Base-by-base conservation (phyloP, 106 monocot species). In the Xerophyta viscosa region DNA sequence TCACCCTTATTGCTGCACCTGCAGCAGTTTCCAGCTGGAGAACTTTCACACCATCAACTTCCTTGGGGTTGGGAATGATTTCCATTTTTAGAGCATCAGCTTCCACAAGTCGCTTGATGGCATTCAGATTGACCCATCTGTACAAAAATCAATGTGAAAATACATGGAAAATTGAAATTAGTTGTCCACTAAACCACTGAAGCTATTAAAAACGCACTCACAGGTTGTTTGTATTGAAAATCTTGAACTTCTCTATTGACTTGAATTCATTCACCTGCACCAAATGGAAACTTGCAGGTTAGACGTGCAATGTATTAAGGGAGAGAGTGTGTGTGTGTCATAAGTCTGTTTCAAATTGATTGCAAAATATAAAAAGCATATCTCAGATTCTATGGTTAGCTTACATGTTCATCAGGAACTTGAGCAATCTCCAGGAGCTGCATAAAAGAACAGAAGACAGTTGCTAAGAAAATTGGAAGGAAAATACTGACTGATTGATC, bases 1-100 rank as follows among this genome's bases (percentile, higher is more conserved):
- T 36, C 86, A 98, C 96, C 63, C 82, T 68, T 27, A 98, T 89
- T 23, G 96, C 96, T 61, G 89, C 96, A 48, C 96, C 96, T 60
- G 88, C 88, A 46, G 96, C 96, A 8, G 96, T 96, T 65, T 96
- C 96, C 33, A 98, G 70, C 66, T 98, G 96, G 69, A 98, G 85
- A 71, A 98, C 85, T 68, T 89, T 98, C 27, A 89, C 66, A 18
- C 96, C 96, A 63, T 89, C 71, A 24, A 98, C 96, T 86, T 98
- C 96, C 86, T 98, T 98, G 8, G 96, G 96, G 55, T 98, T 98
- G 50, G 96, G 96, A 77, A 98, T 98, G 6, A 98, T 98, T 71
- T 98, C 96, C 96, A 89, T 86, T 71, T 98, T 89, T 10, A 98
- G 85, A 46, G 89, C 85, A 66, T 98, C 78, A 50, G 80, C 84